Evolutionary conservation across 495 filamentous ascomycete species (phyloP).

Genomic region (Aspergillus olivimuriae): DNA sequence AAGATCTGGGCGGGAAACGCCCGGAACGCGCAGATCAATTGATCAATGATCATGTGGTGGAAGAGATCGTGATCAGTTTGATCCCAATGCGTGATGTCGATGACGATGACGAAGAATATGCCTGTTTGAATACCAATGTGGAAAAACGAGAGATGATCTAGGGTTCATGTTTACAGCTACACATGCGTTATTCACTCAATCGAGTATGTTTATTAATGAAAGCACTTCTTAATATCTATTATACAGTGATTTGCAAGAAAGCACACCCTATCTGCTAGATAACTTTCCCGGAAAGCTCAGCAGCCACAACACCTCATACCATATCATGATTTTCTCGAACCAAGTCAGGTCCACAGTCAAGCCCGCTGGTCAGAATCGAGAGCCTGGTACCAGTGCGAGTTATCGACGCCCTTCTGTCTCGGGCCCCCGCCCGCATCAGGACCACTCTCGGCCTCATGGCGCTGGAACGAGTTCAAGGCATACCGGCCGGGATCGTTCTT

Average conservation of each 20-base stretch:
- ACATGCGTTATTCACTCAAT: too few species aligned
- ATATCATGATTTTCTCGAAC: too few species aligned
- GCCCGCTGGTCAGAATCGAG: conserved; percentile 41
- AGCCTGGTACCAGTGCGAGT: conserved; percentile 34
- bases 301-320: too few species aligned
- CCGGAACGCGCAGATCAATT: neutral
- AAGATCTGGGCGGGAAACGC: neutral
- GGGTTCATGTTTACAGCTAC: too few species aligned
- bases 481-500: conserved; percentile 56
- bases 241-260: too few species aligned
- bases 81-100: conserved; percentile 6
- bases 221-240: too few species aligned
- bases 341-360: conserved; percentile 19
- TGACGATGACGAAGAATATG: conserved; percentile 9
- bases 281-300: too few species aligned
- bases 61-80: conserved; percentile 9
- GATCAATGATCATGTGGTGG: neutral
- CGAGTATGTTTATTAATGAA: too few species aligned
- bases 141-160: neutral
- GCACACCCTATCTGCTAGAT: too few species aligned
- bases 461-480: conserved; percentile 45
- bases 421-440: conserved; percentile 26
- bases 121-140: neutral
- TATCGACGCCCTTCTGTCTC: conserved; percentile 36
- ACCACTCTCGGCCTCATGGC: conserved; percentile 30